These are phyloP conservation scores for Tetradesmus lagerheimii DNA, from an alignment of 139 green algal species.

Conservation along the genomic window DNA sequence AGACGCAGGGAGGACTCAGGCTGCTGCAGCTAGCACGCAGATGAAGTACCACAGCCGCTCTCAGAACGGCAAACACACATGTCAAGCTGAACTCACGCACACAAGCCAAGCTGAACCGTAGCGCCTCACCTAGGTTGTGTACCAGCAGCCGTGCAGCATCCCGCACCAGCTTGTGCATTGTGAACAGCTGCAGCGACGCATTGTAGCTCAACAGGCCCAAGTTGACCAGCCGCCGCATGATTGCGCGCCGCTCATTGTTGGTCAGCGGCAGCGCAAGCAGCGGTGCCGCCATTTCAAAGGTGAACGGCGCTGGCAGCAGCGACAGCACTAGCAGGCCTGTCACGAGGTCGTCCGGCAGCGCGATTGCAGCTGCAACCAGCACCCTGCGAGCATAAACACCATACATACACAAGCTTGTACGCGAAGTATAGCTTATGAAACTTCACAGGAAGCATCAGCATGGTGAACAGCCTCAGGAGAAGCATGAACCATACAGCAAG, in stretches of 20 bases:
- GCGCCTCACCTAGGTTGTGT: slow-evolving; percentile 39
- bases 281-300: slow-evolving; percentile 21
- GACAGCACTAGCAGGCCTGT: slow-evolving; percentile 44
- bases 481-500: too few species aligned
- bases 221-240: slow-evolving; percentile 45
- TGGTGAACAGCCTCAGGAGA: too few species aligned
- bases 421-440: too few species aligned
- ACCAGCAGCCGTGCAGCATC: slow-evolving; percentile 39
- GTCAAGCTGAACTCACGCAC: too few species aligned
- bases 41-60: too few species aligned
- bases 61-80: too few species aligned
- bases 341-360: slow-evolving; percentile 43
- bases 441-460: too few species aligned
- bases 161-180: slow-evolving; percentile 33
- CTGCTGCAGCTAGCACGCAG: too few species aligned
- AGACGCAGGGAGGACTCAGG: too few species aligned
- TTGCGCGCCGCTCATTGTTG: slow-evolving; percentile 22
- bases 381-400: background rate
- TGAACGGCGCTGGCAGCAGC: slow-evolving; percentile 37
- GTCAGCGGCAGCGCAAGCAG: slow-evolving; percentile 34
- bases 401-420: too few species aligned
- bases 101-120: too few species aligned
- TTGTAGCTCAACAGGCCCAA: slow-evolving; percentile 39
- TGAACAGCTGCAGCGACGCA: slow-evolving; percentile 35
- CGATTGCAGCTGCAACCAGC: slow-evolving; percentile 26